These are phyloP conservation scores for Chytriomyces confervae DNA, from an alignment of 192 early-diverging fungal species.

Conservation along the genomic window DNA sequence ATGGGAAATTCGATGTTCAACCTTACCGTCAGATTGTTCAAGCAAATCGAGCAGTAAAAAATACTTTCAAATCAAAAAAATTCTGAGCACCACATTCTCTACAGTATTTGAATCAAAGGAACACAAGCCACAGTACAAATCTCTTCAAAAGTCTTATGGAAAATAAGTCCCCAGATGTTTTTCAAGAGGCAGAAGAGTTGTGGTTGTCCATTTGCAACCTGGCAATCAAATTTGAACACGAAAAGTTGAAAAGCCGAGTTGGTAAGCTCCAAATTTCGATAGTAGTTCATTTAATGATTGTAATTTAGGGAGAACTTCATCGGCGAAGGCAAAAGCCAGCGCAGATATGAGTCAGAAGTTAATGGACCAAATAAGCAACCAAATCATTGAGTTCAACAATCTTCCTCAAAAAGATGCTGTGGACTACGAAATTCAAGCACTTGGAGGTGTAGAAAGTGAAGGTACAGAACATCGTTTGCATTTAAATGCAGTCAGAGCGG, in stretches of 20 bases:
- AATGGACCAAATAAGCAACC: not conserved
- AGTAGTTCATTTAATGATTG: not conserved
- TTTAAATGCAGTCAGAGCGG: too few species aligned
- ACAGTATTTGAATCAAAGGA: not conserved
- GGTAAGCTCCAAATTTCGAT: not conserved
- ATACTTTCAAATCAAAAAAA: too few species aligned
- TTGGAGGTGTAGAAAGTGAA: not conserved
- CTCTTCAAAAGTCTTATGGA: not conserved
- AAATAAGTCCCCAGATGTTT: not conserved
- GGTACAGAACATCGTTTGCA: too few species aligned
- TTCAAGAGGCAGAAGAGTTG: not conserved
- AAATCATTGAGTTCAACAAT: not conserved
- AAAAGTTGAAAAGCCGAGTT: not conserved
- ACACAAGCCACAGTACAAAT: not conserved
- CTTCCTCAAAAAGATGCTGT: not conserved
- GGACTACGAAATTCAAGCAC: not conserved
- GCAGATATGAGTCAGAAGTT: not conserved
- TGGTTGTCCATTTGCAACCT: not conserved
- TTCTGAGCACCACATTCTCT: not conserved
- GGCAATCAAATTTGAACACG: not conserved
- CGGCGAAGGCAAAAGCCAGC: not conserved
- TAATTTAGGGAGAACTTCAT: not conserved
- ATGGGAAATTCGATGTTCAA: too few species aligned
- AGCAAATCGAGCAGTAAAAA: too few species aligned
- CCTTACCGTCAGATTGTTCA: too few species aligned